Evolutionary conservation across 345 rosid genomes (phyloP), one percentile per base, ranked within the genome.

Genomic region (Salix brachista): DNA sequence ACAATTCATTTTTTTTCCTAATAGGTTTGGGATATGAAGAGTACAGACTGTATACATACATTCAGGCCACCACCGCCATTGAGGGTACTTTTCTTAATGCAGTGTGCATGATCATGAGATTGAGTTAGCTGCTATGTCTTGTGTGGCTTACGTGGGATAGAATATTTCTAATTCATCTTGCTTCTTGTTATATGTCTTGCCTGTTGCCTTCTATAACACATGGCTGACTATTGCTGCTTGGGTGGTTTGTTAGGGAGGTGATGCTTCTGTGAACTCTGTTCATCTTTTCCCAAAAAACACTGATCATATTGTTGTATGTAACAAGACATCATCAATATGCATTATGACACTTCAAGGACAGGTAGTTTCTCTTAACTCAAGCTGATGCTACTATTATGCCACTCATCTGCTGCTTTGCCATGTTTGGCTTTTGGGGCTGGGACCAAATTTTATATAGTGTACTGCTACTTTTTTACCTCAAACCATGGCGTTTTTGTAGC

Each of bases 321-420:
- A 94, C 82, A 96, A 91, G 86, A 91, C 98, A 70, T 94, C 98
- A 32, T 89, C 96, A 19, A 75, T 94, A 83, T 94, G 90, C 80
- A 85, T 94, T 73, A 96, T 96, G 99, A 96, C 98, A 14, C 98
- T 92, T 80, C 97, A 92, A 85, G 99, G 98, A 77, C 99, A 94
- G 98, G 97, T 96, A 80, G 46, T 56, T 64, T 75, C 58, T 72
- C 36, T 36, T 23, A 58, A 65, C 54, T 80, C 32, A 17, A 54
- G 62, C 39, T 52, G 37, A 70, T 52, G 56, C 46, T 65, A 62
- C 1, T 58, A 58, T 25, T 23, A 8, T 58, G 28, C 28, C n/a
- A 46, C 26, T 36, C 14, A 34, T 42, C 13, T 36, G 21, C 18
- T 52, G 11, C 34, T 67, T 30, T 18, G 50, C 50, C 14, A 61